phyloP scores from a whole-genome alignment of 495 filamentous ascomycete genomes.

The Neurospora sp. region DNA sequence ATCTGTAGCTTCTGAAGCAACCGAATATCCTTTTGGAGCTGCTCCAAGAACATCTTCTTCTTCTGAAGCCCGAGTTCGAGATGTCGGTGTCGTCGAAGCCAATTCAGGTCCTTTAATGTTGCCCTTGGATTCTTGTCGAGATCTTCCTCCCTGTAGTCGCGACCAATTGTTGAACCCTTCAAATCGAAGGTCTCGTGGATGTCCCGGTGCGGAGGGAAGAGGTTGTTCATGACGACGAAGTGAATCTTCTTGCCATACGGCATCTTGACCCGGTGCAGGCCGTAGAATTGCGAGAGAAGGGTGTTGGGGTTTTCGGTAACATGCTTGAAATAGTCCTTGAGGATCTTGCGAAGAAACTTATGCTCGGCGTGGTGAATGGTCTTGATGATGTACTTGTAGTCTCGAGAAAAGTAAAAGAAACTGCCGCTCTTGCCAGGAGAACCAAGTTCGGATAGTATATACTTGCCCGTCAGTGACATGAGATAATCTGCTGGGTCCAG shows the following conservation, averaged over 20 bases:
- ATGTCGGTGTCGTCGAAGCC: constrained; percentile 76
- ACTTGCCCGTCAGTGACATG: constrained; percentile 97
- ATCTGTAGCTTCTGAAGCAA: constrained; percentile 81
- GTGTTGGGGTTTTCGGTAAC: constrained; percentile 92
- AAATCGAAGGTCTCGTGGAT: constrained; percentile 96
- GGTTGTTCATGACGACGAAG: constrained; percentile 99
- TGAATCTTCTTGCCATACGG: constrained; percentile 97
- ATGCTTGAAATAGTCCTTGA: constrained; percentile 91
- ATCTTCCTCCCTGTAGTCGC: constrained; percentile 82
- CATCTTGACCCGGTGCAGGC: constrained; percentile 95
- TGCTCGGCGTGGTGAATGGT: constrained; percentile 97
- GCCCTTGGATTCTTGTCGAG: constrained; percentile 82
- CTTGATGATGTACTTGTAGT: constrained; percentile 99
- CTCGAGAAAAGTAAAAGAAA: constrained; percentile 99
- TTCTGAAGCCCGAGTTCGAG: constrained; percentile 82
- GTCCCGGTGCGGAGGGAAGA: constrained; percentile 94
- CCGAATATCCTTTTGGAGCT: constrained; percentile 78
- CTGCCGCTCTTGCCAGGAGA: constrained; percentile 97
- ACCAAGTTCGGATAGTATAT: constrained; percentile 93
- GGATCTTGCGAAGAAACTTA: constrained; percentile 82
- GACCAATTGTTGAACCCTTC: constrained; percentile 93
- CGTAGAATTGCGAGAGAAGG: constrained; percentile 95
- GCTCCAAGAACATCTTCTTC: constrained; percentile 74
- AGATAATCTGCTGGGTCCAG: constrained; percentile 96
- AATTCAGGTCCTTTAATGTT: constrained; percentile 94